Evolutionary conservation across 2,329 filamentous ascomycete genomes (phyloP), one percentile per base, ranked within the genome.

Genomic region (Pyrenochaeta sp.): DNA sequence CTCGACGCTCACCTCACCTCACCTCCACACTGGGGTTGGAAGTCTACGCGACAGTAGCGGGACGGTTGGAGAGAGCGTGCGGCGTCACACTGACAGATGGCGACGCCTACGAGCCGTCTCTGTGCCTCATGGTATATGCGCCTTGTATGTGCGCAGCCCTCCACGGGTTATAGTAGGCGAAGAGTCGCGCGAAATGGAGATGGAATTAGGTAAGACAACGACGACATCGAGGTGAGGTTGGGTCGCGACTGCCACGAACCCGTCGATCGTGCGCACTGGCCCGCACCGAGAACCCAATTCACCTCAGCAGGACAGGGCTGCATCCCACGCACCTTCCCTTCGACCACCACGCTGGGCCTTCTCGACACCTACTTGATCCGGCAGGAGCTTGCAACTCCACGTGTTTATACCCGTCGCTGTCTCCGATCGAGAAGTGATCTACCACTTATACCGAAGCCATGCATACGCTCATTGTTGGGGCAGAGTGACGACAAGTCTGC

Each of bases 281-380:
- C 50, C 37, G 39, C 51, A 34, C 55, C 48, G 32, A 49, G 51
- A 56, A 59, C 42, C 50, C 55, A 58, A 54, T 49, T 48, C 50
- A 25, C 46, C 39, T 6, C n/a, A 8, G 19, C n/a, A 43, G 10
- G 24, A 34, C 54, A 56, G 50, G 53, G 49, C 50, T 32, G 12
- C 54, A 54, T 52, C 42, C 58, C 52, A 54, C 53, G 56, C 56
- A 43, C 54, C 58, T 56, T 50, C 51, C 48, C 42, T 54, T 47
- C 50, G 46, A 56, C 65, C 62, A 60, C 56, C 45, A 59, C 46
- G 27, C 50, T 54, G 62, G 66, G 56, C 45, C 56, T 65, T 67
- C 64, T 67, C 39, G 64, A 63, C 49, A 52, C 53, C 54, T 69
- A 59, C 65, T 61, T 32, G 15, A 64, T 60, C 28, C 43, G 66